Evolutionary conservation across 1,139 yeast species (phyloP).

Genomic region (Pneumocystis murina): DNA sequence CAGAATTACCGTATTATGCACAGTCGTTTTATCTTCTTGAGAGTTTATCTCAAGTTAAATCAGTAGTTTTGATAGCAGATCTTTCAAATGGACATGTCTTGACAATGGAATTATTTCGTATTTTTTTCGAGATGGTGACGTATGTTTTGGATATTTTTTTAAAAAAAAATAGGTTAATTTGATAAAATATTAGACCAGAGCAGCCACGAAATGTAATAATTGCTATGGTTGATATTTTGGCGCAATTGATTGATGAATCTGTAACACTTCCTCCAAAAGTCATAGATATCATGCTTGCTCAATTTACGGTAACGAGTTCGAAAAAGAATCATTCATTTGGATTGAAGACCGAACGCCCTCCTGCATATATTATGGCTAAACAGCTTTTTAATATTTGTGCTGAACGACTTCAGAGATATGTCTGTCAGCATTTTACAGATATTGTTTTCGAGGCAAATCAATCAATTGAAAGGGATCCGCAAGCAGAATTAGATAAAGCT

Average conservation of each 20-base stretch:
- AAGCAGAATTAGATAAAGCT: conserved; percentile 15
- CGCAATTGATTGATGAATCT: conserved; percentile 65
- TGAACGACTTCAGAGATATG: conserved; percentile 61
- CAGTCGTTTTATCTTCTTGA: conserved; percentile 58
- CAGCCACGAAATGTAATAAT: conserved; percentile 31
- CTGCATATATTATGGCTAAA: conserved; percentile 54
- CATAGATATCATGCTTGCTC: conserved; percentile 45
- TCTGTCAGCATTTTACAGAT: conserved; percentile 72
- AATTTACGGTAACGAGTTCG: conserved; percentile 25
- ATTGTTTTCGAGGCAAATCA: conserved; percentile 29
- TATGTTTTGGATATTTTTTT: conserved; percentile 6
- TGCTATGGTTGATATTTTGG: conserved; percentile 49
- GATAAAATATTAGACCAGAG: conserved; percentile 19
- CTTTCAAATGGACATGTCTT: conserved; percentile 43
- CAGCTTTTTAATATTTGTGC: conserved; percentile 55
- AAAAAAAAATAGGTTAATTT: conserved; percentile 1
- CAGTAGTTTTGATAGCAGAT: conserved; percentile 67
- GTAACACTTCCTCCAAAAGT: conserved; percentile 52
- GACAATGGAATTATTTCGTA: conserved; percentile 41
- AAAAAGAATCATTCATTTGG: conserved; percentile 19
- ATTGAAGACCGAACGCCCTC: conserved; percentile 22
- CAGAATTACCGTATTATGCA: conserved; percentile 47
- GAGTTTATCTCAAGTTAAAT: conserved; percentile 59
- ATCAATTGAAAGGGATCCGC: conserved; percentile 21
- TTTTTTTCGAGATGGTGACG: conserved; percentile 43